Percentiles rank a stretch among this genome's conserved stretches.
Evolutionary conservation across 2,329 filamentous ascomycete species (phyloP).

Genomic region (Colletotrichum sp.): DNA sequence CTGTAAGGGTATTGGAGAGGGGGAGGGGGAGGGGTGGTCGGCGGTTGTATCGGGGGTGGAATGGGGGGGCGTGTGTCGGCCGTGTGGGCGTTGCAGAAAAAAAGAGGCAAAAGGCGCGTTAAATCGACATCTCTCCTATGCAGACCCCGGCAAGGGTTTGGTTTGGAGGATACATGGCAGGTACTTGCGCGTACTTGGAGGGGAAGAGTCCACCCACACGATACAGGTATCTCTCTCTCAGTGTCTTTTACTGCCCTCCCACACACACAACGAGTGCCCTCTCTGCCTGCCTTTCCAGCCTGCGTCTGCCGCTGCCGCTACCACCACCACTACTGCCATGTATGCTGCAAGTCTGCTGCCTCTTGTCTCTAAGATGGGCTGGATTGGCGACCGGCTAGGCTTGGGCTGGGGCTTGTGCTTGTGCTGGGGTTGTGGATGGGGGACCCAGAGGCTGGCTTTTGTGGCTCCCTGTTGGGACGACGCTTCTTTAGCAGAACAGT

Average conservation of each 20-base stretch:
- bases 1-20: conserved; percentile 12
- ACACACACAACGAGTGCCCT: background rate
- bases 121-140: background rate
- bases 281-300: conserved; percentile 1
- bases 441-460: conserved; percentile 15
- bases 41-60: conserved; percentile 20
- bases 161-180: conserved; percentile 6
- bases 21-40: conserved; percentile 6
- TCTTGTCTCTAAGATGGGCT: conserved; percentile 17
- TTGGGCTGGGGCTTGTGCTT: background rate
- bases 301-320: conserved; percentile 1
- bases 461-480: conserved; percentile 21
- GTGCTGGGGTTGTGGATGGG: conserved; percentile 1
- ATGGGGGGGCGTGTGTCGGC: conserved; percentile 2
- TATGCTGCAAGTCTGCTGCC: conserved; percentile 1
- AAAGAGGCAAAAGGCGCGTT: conserved; percentile 14
- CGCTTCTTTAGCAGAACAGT: conserved; percentile 18
- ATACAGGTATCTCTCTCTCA: conserved; percentile 3
- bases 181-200: conserved; percentile 21
- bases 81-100: conserved; percentile 5
- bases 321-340: background rate
- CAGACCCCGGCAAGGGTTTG: conserved; percentile 3
- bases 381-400: conserved; percentile 1
- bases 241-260: background rate
- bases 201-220: conserved; percentile 1